Evolutionary conservation across 495 filamentous ascomycete genomes (phyloP), one percentile per base, ranked within the genome.

Genomic region (Neurospora sp.): DNA sequence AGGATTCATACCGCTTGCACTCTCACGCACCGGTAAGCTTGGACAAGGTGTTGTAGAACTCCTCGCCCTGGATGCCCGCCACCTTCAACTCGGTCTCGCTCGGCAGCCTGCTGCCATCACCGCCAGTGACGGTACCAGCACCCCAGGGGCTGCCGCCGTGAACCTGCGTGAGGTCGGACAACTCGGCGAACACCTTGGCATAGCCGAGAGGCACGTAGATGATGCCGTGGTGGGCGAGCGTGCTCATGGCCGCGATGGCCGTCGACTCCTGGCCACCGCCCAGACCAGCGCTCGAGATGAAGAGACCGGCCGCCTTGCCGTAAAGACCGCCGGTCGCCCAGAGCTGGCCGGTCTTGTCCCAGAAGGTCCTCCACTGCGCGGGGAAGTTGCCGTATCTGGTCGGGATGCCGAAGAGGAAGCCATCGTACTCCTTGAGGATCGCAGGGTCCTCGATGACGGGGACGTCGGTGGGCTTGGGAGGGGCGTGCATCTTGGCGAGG

Each of bases 361-460:
- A 94, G 88, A 94, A 96, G 59, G 89, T 77, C 87, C 94, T 98
- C 92, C 92, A 98, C 84, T 99, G 96, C 38, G 91, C 94, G 48
- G 96, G 94, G 88, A 97, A 97, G 89, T 97, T 99, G 81, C 96
- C 96, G 85, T 92, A 99, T 72, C 96, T 91, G n/a, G 96, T 99
- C 40, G 96, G 96, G 82, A 99, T 94, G 77, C 96, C 96, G 74
- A 99, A 88, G 44, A 99, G 90, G 83, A 99, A 90, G 79, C 86
- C 96, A 79, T 98, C 94, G 85, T 96, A 98, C 71, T 88, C 72
- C 74, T 89, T 86, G n/a, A 98, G 89, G 14, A 81, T 85, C 6
- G 85, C 79, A 31, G 93, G 90, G 79, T 91, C 88, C 9, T 78
- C 73, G 77, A 91, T 83, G 70, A 90, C 79, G 41, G 93, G 89